Conservation (phyloP, 176 grass and related monocot species). For the Raddia distichophylla region DNA sequence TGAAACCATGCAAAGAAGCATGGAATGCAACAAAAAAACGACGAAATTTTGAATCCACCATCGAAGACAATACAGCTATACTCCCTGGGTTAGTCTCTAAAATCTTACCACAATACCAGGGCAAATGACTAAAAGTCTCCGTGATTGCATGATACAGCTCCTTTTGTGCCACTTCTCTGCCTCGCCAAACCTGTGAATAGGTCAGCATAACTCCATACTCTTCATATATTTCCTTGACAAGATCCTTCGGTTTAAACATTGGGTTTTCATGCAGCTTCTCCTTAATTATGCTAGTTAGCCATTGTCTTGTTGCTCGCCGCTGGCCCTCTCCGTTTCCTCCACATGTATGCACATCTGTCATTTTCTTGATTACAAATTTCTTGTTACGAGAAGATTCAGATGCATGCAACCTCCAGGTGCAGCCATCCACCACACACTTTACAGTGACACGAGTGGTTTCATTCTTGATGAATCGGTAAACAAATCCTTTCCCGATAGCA, state of each 20-base stretch:
- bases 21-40: conserved; percentile 95
- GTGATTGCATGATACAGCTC: conserved; percentile 80
- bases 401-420: conserved; percentile 89
- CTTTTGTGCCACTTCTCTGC: conserved; percentile 84
- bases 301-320: conserved; percentile 82
- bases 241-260: conserved; percentile 82
- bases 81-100: conserved; percentile 87
- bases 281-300: conserved; percentile 92
- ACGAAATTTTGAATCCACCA: conserved; percentile 77
- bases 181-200: conserved; percentile 98
- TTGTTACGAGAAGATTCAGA: conserved; percentile 89
- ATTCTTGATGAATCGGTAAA: conserved; percentile 95
- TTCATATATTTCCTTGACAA: conserved; percentile 82
- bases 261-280: conserved; percentile 83
- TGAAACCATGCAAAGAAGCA: conserved; percentile 91
- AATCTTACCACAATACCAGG: conserved; percentile 87
- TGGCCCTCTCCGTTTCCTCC: conserved; percentile 79
- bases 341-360: conserved; percentile 91
- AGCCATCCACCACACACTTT: conserved; percentile 72
- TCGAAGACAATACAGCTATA: conserved; percentile 69
- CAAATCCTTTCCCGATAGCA: conserved; percentile 89
- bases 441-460: conserved; percentile 87
- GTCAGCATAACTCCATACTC: conserved; percentile 78
- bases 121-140: conserved; percentile 84
- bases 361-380: conserved; percentile 97